Base-by-base conservation (phyloP, 108 stramenopile genomes). In the Nitzschia sp. region DNA sequence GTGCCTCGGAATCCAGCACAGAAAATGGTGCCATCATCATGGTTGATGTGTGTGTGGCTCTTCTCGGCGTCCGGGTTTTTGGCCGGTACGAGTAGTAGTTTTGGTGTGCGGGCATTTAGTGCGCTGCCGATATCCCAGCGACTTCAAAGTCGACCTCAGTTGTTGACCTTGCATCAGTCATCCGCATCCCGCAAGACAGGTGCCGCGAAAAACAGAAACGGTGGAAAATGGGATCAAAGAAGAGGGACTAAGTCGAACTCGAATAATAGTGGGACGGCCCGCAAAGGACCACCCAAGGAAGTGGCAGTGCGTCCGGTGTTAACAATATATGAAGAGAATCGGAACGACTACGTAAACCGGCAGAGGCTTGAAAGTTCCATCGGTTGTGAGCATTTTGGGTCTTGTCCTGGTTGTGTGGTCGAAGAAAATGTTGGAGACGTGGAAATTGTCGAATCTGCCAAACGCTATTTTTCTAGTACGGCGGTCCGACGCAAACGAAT, bases 321-420 rank as follows among this genome's bases (percentile, higher is more conserved):
- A 15, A 77, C 71, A 9, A 31, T 60, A n/a, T 83, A 82, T 50
- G 64, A 61, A 19, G 68, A 53, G 2, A 68, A 82, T 48, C 68
- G 73, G 9, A 70, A 77, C 50, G 17, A 28, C 23, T 19, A 16
- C 13, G 53, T 66, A 30, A 80, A 80, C 44, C 27, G 71, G 34
- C 33, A 58, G 19, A 68, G 77, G 1, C 53, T 78, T 17, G 30
- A 38, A 19, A 57, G 33, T 2, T 3, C 68, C 15, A 82, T 85
- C 34, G 55, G n/a, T 38, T 85, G 85, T 53, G 45, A 65, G 45
- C 90, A 91, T 59, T 94, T 94, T 66, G 73, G 65, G n/a, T 73
- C 70, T n/a, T 94, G 93, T 60, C 85, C 88, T 0, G 93, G 93
- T 53, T 94, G 93, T 72, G 71, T 87, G 36, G 71, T 69, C 2